Percentiles rank a stretch among this genome's conserved stretches.
These are phyloP conservation scores for Nitzschia sp. DNA, from an alignment of 108 stramenopile species.

Conservation along the genomic window DNA sequence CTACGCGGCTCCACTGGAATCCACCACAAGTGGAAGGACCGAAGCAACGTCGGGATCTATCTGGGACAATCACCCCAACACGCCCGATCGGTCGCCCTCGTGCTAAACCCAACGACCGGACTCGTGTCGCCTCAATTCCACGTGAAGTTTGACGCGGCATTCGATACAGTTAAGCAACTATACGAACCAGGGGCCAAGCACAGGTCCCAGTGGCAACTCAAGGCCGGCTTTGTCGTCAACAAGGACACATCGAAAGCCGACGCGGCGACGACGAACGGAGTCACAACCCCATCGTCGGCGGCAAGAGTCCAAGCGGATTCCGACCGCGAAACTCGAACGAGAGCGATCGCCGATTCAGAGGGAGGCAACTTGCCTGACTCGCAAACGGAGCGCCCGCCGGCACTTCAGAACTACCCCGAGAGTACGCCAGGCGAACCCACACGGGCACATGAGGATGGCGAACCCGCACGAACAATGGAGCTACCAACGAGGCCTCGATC, in stretches of 20 bases:
- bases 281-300: too few species aligned
- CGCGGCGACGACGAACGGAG: not conserved
- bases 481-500: too few species aligned
- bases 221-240: not conserved
- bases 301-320: too few species aligned
- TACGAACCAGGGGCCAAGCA: not conserved
- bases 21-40: too few species aligned
- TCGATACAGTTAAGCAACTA: conserved; percentile 25
- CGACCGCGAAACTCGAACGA: too few species aligned
- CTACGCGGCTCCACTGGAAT: too few species aligned
- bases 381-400: not conserved
- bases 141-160: conserved; percentile 31
- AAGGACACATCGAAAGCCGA: not conserved
- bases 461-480: too few species aligned
- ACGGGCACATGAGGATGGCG: too few species aligned
- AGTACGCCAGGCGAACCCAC: too few species aligned
- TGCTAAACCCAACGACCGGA: conserved; percentile 31
- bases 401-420: not conserved
- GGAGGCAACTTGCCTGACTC: too few species aligned
- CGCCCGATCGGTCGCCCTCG: conserved; percentile 33
- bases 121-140: conserved; percentile 42
- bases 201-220: not conserved
- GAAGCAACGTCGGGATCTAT: conserved; percentile 34
- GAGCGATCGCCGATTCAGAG: too few species aligned
- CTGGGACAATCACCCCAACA: conserved; percentile 35